These are phyloP conservation scores for Trypanosoma melophagium DNA, from an alignment of 208 protist species.

Conservation along the genomic window DNA sequence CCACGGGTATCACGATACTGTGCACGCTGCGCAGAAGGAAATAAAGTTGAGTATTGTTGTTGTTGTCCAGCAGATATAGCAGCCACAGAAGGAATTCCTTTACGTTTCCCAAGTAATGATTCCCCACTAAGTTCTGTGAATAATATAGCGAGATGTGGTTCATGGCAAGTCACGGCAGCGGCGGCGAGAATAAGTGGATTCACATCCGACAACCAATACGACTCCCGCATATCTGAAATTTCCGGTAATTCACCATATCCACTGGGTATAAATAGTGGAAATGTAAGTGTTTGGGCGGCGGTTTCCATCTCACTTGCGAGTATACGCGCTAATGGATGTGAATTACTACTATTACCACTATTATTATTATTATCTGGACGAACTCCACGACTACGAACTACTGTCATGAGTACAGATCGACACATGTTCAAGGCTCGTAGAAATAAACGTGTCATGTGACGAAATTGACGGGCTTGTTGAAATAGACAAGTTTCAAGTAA, in stretches of 20 bases:
- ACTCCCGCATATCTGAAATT: constrained; percentile 47
- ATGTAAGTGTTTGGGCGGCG: constrained; percentile 1
- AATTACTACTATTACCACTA: background rate
- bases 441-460: constrained; percentile 35
- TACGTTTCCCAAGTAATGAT: constrained; percentile 47
- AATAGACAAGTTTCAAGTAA: constrained; percentile 38
- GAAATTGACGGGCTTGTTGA: constrained; percentile 24
- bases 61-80: background rate
- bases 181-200: constrained; percentile 42
- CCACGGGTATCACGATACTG: background rate
- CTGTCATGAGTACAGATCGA: constrained; percentile 32
- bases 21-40: constrained; percentile 34
- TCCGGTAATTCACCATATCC: constrained; percentile 41
- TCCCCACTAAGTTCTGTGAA: constrained; percentile 66
- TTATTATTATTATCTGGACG: background rate
- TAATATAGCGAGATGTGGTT: constrained; percentile 47
- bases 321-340: background rate
- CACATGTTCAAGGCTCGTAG: constrained; percentile 45
- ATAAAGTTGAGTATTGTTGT: constrained; percentile 46
- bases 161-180: constrained; percentile 39
- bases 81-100: constrained; percentile 34
- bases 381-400: constrained; percentile 44
- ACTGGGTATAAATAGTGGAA: constrained; percentile 18
- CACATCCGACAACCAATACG: constrained; percentile 66
- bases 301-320: background rate